Percentiles rank a stretch among this genome's conserved stretches.
Conservation (phyloP, 2,329 filamentous ascomycete species). For the Xylariaceae sp. region DNA sequence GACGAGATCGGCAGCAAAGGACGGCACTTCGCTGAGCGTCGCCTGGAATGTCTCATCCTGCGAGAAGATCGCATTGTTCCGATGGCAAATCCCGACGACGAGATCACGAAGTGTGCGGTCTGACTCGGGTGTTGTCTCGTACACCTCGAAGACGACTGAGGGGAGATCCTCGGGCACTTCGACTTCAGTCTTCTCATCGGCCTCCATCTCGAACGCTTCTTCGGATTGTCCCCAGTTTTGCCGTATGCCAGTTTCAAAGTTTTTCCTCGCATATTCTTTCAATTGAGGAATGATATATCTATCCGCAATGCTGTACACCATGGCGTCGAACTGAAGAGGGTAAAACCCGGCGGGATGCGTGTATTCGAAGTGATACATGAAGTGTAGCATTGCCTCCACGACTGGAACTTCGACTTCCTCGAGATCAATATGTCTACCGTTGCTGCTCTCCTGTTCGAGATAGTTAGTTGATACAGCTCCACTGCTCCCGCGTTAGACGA, state of each 20-base stretch:
- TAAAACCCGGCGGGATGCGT: background rate
- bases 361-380: slow-evolving; percentile 1
- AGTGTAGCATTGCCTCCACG: background rate
- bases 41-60: too few species aligned
- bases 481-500: background rate
- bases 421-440: background rate
- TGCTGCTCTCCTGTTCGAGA: background rate
- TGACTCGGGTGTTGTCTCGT: too few species aligned
- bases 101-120: too few species aligned
- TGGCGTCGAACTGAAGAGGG: background rate
- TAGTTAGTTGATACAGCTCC: background rate
- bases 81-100: too few species aligned
- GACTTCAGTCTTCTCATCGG: too few species aligned
- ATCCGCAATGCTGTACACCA: background rate
- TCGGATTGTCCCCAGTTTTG: too few species aligned
- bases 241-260: background rate
- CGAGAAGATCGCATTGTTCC: too few species aligned
- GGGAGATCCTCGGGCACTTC: too few species aligned
- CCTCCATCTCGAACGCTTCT: too few species aligned
- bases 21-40: too few species aligned
- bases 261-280: background rate
- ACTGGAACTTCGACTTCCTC: background rate
- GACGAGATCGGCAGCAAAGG: too few species aligned
- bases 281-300: background rate
- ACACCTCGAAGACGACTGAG: too few species aligned